Percentiles rank a stretch among this genome's conserved stretches.
phyloP scores from a whole-genome alignment of 23 red algal species.

The Agarophyton chilense region DNA sequence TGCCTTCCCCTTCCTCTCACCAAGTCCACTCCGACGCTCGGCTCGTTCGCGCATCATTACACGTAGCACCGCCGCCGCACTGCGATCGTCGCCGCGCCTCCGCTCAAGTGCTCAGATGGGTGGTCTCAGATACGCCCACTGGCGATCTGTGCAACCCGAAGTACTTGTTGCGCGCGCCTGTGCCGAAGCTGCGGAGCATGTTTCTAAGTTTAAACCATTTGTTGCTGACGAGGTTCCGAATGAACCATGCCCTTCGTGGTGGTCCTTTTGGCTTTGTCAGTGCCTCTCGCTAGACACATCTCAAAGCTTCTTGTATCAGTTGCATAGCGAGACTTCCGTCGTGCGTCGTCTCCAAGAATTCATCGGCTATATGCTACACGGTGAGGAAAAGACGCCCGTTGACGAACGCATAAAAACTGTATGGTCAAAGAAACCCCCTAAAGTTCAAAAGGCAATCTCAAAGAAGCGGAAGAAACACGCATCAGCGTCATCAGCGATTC shows the following conservation, averaged over 20 bases:
- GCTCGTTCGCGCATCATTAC: conserved; percentile 16
- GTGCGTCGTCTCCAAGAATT: conserved; percentile 1
- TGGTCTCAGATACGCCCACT: conserved; percentile 4
- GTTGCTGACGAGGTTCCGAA: conserved; percentile 9
- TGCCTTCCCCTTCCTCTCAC: conserved; percentile 12
- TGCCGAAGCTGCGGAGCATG: conserved; percentile 6
- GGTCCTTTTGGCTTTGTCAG: conserved; percentile 25
- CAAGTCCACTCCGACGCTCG: not conserved
- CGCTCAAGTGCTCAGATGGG: not conserved
- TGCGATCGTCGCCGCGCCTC: not conserved
- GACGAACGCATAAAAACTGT: not conserved
- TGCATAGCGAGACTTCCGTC: conserved; percentile 25
- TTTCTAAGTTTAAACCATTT: not conserved
- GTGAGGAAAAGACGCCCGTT: not conserved
- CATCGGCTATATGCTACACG: not conserved
- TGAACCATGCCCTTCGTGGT: conserved; percentile 24
- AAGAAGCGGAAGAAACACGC: not conserved
- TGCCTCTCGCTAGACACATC: conserved; percentile 10
- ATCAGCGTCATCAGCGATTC: not conserved
- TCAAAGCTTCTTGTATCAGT: not conserved
- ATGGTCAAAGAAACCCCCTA: not conserved
- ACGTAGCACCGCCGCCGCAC: not conserved
- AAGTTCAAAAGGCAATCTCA: not conserved
- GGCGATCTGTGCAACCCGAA: conserved; percentile 30
- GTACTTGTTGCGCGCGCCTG: conserved; percentile 15